A percentile compares a stretch with the other conserved stretches of the same genome.
phyloP scores from a whole-genome alignment of 1,284 basidiomycete species.

The Trametes versicolor region DNA sequence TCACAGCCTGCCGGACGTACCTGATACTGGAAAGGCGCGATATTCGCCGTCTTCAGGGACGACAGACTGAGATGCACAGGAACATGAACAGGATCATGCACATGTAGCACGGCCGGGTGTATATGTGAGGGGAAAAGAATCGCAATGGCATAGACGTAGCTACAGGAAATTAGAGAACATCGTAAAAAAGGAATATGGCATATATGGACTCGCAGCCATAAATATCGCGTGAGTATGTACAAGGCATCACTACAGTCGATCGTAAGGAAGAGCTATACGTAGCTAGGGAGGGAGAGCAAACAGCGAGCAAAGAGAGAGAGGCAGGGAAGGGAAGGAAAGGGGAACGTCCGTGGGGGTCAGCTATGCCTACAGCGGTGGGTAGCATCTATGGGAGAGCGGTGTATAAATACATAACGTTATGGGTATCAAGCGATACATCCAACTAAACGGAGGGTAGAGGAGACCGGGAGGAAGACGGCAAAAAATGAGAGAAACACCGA shows the following conservation, averaged over 20 bases:
- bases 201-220: neutral
- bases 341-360: slow-evolving; percentile 17
- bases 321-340: neutral
- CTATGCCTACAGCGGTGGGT: slow-evolving; percentile 30
- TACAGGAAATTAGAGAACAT: neutral
- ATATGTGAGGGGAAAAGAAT: no score
- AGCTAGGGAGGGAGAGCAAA: slow-evolving; percentile 20
- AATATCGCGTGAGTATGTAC: slow-evolving; percentile 13
- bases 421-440: slow-evolving; percentile 32
- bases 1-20: neutral
- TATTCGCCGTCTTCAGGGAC: neutral
- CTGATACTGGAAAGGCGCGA: neutral
- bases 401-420: slow-evolving; percentile 38
- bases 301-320: slow-evolving; percentile 16
- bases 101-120: no score
- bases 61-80: no score
- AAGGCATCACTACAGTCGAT: slow-evolving; percentile 2
- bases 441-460: slow-evolving; percentile 6
- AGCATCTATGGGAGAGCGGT: slow-evolving; percentile 26
- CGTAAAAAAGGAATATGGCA: neutral
- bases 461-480: neutral
- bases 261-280: slow-evolving; percentile 4
- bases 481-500: slow-evolving; percentile 12
- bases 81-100: no score
- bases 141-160: no score